Conservation (phyloP, 306 rosid species). For the Ziziphus jujuba region DNA sequence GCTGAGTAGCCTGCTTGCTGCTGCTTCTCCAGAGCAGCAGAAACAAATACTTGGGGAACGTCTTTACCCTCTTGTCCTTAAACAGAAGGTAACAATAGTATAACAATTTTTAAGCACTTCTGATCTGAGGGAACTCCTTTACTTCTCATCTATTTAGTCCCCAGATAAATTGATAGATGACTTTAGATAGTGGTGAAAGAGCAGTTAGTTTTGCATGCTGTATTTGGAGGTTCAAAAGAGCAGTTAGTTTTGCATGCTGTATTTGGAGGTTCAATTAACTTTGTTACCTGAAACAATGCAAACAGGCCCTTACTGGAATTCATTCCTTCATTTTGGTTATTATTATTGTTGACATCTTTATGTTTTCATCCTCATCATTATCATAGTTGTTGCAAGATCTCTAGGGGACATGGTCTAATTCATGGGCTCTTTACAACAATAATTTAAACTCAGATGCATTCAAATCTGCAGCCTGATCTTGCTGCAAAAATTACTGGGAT, state of each 20-base stretch:
- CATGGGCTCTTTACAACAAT: too few species aligned
- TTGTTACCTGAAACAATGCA: too few species aligned
- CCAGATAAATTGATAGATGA: neutral
- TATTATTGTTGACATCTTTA: too few species aligned
- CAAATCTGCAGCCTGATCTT: constrained; percentile 60
- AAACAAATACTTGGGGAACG: constrained; percentile 79
- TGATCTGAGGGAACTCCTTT: neutral
- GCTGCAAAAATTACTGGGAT: constrained; percentile 89
- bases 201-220: too few species aligned
- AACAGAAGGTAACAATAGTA: constrained; percentile 50
- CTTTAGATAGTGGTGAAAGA: neutral
- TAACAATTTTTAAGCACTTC: neutral
- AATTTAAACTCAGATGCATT: neutral
- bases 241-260: too few species aligned
- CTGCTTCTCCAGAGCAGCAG: constrained; percentile 74
- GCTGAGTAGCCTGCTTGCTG: constrained; percentile 73
- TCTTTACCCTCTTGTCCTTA: constrained; percentile 61
- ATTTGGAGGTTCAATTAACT: too few species aligned
- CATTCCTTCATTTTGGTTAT: too few species aligned
- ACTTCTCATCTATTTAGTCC: neutral
- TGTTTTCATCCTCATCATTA: too few species aligned
- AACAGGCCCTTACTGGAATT: too few species aligned
- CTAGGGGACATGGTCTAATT: too few species aligned
- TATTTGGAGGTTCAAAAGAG: too few species aligned
- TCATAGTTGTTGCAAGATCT: too few species aligned